Evolutionary conservation across 1,284 basidiomycete genomes (phyloP).

Genomic region (Cutaneotrichosporon sp.): DNA sequence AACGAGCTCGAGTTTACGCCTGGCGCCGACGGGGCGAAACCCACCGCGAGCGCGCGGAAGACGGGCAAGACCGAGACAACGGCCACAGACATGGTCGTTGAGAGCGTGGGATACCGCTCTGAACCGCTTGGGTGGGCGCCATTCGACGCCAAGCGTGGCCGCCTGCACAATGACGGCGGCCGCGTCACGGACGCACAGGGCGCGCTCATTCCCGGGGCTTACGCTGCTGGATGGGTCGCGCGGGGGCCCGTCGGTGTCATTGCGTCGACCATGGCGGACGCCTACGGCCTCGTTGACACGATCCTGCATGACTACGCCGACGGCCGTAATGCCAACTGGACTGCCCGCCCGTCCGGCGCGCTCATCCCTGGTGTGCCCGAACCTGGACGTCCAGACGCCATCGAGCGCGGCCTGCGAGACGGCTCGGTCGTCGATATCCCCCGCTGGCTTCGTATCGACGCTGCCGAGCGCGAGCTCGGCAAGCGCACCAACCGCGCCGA

Average conservation of each 20-base stretch:
- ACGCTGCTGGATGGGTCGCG: conserved; percentile 90
- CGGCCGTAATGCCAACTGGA: background rate
- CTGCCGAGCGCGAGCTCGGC: conserved; percentile 25
- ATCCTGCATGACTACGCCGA: conserved; percentile 34
- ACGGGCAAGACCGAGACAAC: conserved; percentile 58
- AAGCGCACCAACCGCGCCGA: conserved; percentile 28
- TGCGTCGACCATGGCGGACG: conserved; percentile 89
- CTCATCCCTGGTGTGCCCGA: conserved; percentile 19
- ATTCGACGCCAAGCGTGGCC: conserved; percentile 46
- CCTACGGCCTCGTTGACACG: conserved; percentile 55
- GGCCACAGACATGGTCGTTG: conserved; percentile 72
- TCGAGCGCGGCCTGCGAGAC: conserved; percentile 20
- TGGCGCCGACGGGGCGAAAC: conserved; percentile 11
- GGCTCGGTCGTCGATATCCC: conserved; percentile 36
- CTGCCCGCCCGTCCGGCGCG: background rate
- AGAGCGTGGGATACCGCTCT: conserved; percentile 79
- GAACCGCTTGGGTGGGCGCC: conserved; percentile 54
- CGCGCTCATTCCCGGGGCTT: conserved; percentile 58
- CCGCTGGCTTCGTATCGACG: conserved; percentile 42
- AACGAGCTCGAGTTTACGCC: conserved; percentile 32
- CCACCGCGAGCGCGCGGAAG: conserved; percentile 53
- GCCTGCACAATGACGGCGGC: conserved; percentile 44
- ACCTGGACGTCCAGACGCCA: conserved; percentile 25
- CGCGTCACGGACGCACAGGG: conserved; percentile 41
- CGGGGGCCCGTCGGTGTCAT: conserved; percentile 88